phyloP scores from a whole-genome alignment of 352 stramenopile genomes.

The Phytophthora sp. region DNA sequence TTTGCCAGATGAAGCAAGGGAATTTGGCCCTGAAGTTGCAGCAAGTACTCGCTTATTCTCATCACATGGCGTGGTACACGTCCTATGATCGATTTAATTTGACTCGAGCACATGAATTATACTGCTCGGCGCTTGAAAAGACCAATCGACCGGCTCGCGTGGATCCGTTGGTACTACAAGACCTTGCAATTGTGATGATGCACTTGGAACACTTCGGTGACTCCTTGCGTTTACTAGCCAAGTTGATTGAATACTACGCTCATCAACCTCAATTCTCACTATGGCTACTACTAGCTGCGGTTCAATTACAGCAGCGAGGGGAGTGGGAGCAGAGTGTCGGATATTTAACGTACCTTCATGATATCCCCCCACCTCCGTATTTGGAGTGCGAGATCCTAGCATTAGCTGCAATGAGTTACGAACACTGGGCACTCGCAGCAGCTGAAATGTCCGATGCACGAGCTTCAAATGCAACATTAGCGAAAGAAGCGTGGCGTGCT shows the following conservation, averaged over 20 bases:
- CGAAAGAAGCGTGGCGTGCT: constrained; percentile 65
- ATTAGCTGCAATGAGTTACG: constrained; percentile 63
- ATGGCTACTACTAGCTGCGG: constrained; percentile 65
- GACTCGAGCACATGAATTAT: constrained; percentile 51
- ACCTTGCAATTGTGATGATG: constrained; percentile 70
- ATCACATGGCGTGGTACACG: constrained; percentile 73
- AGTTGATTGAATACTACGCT: constrained; percentile 67
- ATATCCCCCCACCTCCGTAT: constrained; percentile 57
- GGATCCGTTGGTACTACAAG: constrained; percentile 61
- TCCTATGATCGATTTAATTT: constrained; percentile 66
- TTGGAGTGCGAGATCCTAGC: constrained; percentile 64
- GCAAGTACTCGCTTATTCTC: constrained; percentile 55
- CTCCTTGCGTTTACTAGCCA: constrained; percentile 59
- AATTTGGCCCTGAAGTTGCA: constrained; percentile 14
- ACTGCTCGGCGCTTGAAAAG: constrained; percentile 44
- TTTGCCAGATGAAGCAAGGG: constrained; percentile 17
- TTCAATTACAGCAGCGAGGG: constrained; percentile 63
- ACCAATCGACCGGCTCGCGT: too few species aligned
- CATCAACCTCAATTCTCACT: constrained; percentile 50
- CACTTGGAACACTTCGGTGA: constrained; percentile 54
- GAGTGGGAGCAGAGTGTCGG: constrained; percentile 61
- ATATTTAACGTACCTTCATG: constrained; percentile 67
- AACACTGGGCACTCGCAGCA: constrained; percentile 24
- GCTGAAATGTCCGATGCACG: not conserved
- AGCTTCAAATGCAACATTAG: constrained; percentile 7